A percentile compares a stretch with the other conserved stretches of the same genome.
Evolutionary conservation across 23 red algal species (phyloP).

Genomic region (Pyropia haitanensis): DNA sequence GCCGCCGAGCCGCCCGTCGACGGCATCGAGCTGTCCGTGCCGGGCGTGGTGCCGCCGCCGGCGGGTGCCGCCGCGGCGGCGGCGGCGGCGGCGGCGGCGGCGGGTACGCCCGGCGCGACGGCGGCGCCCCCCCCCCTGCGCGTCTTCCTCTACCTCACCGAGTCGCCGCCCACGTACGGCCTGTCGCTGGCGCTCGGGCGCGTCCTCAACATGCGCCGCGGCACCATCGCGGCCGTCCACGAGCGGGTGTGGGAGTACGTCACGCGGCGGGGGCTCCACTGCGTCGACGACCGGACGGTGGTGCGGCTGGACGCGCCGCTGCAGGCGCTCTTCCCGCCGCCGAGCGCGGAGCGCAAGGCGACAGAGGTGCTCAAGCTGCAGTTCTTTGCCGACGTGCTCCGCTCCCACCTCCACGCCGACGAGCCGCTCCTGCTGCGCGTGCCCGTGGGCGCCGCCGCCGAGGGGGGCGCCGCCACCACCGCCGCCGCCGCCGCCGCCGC

Average conservation of each 20-base stretch:
- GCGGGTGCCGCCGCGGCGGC: conserved; percentile 10
- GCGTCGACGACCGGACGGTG: conserved; percentile 52
- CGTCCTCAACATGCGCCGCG: conserved; percentile 48
- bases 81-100: no score
- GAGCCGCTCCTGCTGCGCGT: conserved; percentile 49
- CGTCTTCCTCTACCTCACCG: conserved; percentile 55
- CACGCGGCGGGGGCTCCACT: conserved; percentile 55
- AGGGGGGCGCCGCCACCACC: conserved; percentile 36
- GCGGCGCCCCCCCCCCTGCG: no score
- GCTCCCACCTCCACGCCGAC: conserved; percentile 57
- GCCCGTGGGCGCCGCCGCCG: conserved; percentile 19
- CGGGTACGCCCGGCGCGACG: no score
- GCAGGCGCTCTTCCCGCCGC: conserved; percentile 27
- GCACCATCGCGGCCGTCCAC: conserved; percentile 44
- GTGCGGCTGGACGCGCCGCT: conserved; percentile 25
- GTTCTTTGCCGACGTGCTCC: conserved; percentile 39
- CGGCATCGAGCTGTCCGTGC: conserved; percentile 74
- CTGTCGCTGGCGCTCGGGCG: conserved; percentile 60
- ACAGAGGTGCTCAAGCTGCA: conserved; percentile 35
- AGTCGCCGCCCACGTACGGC: conserved; percentile 35
- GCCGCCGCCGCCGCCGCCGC: conserved; percentile 55
- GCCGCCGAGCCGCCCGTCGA: conserved; percentile 50
- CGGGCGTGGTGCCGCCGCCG: conserved; percentile 23
- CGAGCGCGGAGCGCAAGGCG: conserved; percentile 11
- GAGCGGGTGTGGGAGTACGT: conserved; percentile 78